Base-by-base conservation (phyloP, 768 basidiomycete species). In the Boletus bicolor region DNA sequence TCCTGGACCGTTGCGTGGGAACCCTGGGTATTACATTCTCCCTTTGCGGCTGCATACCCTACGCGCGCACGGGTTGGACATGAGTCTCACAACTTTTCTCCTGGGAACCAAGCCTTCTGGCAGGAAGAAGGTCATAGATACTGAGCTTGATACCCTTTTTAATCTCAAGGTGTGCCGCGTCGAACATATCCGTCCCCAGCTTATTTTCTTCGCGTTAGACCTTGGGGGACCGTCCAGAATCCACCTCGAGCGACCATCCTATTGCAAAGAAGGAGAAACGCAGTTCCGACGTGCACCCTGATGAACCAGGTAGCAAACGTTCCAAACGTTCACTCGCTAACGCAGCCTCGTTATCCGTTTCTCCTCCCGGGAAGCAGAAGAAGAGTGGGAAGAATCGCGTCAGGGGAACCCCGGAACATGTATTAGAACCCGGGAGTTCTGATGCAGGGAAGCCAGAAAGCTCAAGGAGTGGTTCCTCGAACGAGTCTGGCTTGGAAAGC, bases 131-230 rank as follows among this genome's bases (percentile, higher is more conserved):
- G 67, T 66, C 7, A 72, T 85, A 35, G 87, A 89, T 63, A 70
- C 71, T 4, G 86, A 86, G 44, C 75, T 91, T 9, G 85, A 89
- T 62, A 76, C 78, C 26, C 62, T 91, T 30, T 88, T 91, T 65
- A 76, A 76, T 32, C 65, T 77, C 37, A 77, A 79, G 57, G 85
- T 84, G 57, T 59, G 81, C 68, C 41, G n/a, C 41, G 41, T 34
- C 8, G 24, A 26, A 39, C 34, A 12, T 7, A 15, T 30, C 28
- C 1, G 9, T 11, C 11, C 1, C 44, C 67, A 73, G 34, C 26
- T 62, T 57, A 35, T 60, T 47, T 10, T 44, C 44, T 55, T 24
- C 12, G 17, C 8, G 11, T 17, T 36, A 67, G 68, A 44, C 53
- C 5, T 17, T 39, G 4, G 51, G 44, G 19, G 44, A 55, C 43